These are phyloP conservation scores for Irpex lacteus DNA, from an alignment of 1,284 basidiomycete genomes.

Conservation along the genomic window DNA sequence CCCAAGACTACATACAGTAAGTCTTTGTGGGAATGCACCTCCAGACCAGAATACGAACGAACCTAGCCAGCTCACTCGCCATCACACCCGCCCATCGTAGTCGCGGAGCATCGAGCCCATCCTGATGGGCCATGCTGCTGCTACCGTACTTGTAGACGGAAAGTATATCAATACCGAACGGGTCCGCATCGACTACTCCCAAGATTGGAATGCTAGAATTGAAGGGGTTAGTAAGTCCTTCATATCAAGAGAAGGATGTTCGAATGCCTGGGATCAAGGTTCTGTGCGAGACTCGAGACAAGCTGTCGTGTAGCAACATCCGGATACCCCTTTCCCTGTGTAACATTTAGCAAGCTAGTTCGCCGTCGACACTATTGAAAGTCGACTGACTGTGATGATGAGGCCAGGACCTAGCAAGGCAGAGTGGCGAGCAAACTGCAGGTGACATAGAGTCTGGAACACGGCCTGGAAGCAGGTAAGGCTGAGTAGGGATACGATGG, in stretches of 20 bases:
- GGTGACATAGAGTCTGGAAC: conserved; percentile 76
- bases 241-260: no score
- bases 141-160: conserved; percentile 82
- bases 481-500: no score
- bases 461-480: conserved; percentile 59
- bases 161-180: conserved; percentile 87
- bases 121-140: conserved; percentile 53
- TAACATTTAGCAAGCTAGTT: no score
- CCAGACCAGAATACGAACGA: conserved; percentile 14
- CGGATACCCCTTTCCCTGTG: conserved; percentile 96
- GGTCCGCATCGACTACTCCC: conserved; percentile 86
- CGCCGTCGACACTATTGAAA: neutral
- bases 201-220: conserved; percentile 62
- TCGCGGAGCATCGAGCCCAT: conserved; percentile 59
- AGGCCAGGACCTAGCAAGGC: conserved; percentile 58
- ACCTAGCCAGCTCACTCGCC: conserved; percentile 63
- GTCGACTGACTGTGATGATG: conserved; percentile 58
- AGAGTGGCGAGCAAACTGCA: conserved; percentile 47
- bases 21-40: neutral
- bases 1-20: conserved; percentile 44
- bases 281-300: conserved; percentile 65
- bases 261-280: conserved; percentile 49
- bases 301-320: conserved; percentile 87
- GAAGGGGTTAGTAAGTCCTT: no score
- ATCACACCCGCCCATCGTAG: conserved; percentile 81